Conservation (phyloP, 805 yeast genomes). For the Brettanomyces nanus region DNA sequence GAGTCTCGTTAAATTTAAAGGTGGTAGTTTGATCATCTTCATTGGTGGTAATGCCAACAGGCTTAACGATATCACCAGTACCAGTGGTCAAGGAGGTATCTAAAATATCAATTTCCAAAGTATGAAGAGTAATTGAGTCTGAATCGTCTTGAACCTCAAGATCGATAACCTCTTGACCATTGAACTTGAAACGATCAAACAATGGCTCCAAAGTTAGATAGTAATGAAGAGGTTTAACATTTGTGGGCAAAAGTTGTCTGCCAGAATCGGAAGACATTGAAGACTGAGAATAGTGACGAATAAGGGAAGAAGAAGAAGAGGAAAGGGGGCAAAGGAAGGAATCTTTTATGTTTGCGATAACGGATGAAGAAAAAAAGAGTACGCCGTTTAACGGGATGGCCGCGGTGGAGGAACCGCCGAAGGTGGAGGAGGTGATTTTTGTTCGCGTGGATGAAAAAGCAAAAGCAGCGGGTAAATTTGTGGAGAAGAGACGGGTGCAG, state of each 20-base stretch:
- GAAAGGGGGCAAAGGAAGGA: too few relatives aligned
- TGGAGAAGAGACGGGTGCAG: too few relatives aligned
- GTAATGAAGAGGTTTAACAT: slow-evolving; percentile 74
- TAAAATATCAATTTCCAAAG: slow-evolving; percentile 22
- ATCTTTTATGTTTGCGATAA: too few relatives aligned
- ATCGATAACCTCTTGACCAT: slow-evolving; percentile 46
- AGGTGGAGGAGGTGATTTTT: too few relatives aligned
- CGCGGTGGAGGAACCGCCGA: too few relatives aligned
- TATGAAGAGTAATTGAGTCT: slow-evolving; percentile 38
- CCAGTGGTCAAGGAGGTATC: slow-evolving; percentile 13
- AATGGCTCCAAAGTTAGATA: slow-evolving; percentile 40
- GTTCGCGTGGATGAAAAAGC: too few relatives aligned
- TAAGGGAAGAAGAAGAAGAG: not conserved
- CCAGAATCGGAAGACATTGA: slow-evolving; percentile 1
- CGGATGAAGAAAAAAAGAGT: too few relatives aligned
- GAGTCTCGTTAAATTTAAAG: slow-evolving; percentile 43
- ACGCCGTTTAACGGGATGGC: too few relatives aligned
- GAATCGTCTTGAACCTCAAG: slow-evolving; percentile 39
- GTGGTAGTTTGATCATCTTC: slow-evolving; percentile 57
- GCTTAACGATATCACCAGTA: slow-evolving; percentile 14
- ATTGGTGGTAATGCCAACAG: slow-evolving; percentile 24
- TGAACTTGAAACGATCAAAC: slow-evolving; percentile 35
- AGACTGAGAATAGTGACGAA: slow-evolving; percentile 5
- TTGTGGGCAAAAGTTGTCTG: slow-evolving; percentile 28
- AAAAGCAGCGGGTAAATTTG: too few relatives aligned